Conservation (phyloP, 192 early-diverging fungal genomes). For the Linnemannia hyalina region DNA sequence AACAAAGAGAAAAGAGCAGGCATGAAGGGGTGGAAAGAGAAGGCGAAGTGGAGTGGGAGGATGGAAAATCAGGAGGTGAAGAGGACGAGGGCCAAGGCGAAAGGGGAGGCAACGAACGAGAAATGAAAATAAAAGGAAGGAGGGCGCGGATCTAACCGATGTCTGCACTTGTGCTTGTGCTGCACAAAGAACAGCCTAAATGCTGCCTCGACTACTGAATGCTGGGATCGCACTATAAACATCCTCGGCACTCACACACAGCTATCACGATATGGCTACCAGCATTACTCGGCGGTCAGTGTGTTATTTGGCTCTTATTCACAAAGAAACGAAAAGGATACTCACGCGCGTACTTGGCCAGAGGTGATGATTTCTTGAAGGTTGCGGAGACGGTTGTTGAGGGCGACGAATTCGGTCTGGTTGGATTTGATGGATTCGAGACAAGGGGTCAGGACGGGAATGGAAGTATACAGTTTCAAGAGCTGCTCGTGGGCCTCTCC, state of each 20-base stretch:
- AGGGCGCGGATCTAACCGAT: background rate
- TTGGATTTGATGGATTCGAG: slow-evolving; percentile 53
- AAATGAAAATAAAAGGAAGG: too few species aligned
- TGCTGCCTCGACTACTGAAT: too few species aligned
- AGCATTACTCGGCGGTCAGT: too few species aligned
- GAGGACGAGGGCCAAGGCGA: background rate
- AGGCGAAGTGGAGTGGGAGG: background rate
- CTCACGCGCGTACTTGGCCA: slow-evolving; percentile 23
- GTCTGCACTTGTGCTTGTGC: too few species aligned
- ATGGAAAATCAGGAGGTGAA: background rate
- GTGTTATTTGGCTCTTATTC: too few species aligned
- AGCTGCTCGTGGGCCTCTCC: slow-evolving; percentile 45
- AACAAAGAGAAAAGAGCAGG: background rate
- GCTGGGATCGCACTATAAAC: too few species aligned
- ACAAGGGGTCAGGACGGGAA: slow-evolving; percentile 44
- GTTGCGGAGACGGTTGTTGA: slow-evolving; percentile 36
- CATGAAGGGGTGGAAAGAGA: background rate
- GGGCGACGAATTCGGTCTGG: slow-evolving; percentile 41
- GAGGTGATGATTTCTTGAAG: slow-evolving; percentile 24
- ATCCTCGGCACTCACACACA: too few species aligned
- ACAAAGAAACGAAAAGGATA: background rate
- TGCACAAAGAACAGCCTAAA: too few species aligned
- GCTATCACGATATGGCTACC: too few species aligned
- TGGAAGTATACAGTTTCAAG: slow-evolving; percentile 44
- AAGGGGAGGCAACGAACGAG: background rate